A percentile compares a stretch with the other conserved stretches of the same genome.
These are phyloP conservation scores for Podospora pseudocomata DNA, from an alignment of 495 filamentous ascomycete species.

Conservation along the genomic window DNA sequence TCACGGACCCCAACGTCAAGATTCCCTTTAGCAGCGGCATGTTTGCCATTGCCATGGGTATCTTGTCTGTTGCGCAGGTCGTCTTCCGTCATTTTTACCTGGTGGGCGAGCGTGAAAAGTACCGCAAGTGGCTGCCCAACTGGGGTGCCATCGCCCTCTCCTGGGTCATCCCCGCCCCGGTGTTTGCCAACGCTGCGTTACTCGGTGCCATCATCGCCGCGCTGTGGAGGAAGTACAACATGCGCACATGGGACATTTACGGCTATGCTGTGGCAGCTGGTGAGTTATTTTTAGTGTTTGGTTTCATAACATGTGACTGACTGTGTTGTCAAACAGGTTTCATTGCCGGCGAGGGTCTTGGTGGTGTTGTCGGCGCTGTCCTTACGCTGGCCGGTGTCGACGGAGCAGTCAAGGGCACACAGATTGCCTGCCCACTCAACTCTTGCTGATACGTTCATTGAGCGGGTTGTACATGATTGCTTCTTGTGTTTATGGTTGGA, in stretches of 20 bases:
- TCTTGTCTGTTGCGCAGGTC: slow-evolving; percentile 48
- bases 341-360: slow-evolving; percentile 66
- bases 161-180: slow-evolving; percentile 51
- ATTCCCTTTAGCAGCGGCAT: slow-evolving; percentile 56
- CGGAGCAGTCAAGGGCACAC: slow-evolving; percentile 44
- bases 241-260: slow-evolving; percentile 55
- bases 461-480: not conserved
- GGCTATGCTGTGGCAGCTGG: slow-evolving; percentile 64
- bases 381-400: slow-evolving; percentile 53
- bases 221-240: slow-evolving; percentile 55
- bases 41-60: slow-evolving; percentile 54
- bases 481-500: not conserved
- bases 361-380: slow-evolving; percentile 57
- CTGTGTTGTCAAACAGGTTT: slow-evolving; percentile 35
- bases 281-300: slow-evolving; percentile 12
- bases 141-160: slow-evolving; percentile 63
- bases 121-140: slow-evolving; percentile 60
- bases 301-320: not conserved
- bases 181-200: slow-evolving; percentile 49
- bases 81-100: slow-evolving; percentile 58
- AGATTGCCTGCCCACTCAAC: slow-evolving; percentile 45
- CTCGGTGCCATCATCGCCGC: slow-evolving; percentile 56
- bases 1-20: slow-evolving; percentile 55
- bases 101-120: slow-evolving; percentile 43
- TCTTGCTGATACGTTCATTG: slow-evolving; percentile 17